Conservation (phyloP, 108 stramenopile species). For the Skeletonema potamos region DNA sequence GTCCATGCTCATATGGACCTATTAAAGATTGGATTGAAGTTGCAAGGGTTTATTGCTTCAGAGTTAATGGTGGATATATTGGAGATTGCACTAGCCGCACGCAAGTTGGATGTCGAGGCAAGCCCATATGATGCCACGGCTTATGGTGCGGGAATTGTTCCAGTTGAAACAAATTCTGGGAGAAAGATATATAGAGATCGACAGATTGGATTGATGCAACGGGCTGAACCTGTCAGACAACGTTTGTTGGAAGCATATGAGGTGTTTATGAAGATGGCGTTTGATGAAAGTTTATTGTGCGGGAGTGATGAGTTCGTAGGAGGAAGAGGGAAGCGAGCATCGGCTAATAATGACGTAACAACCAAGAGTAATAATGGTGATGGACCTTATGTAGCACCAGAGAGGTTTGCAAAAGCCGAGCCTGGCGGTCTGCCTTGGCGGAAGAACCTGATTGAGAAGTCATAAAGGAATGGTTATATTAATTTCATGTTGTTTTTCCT, state of each 20-base stretch:
- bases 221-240: conserved; percentile 53
- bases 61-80: conserved; percentile 59
- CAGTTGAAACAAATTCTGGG: conserved; percentile 86
- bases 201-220: conserved; percentile 63
- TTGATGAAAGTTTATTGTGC: conserved; percentile 26
- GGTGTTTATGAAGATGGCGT: conserved; percentile 51
- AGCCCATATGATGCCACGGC: conserved; percentile 86
- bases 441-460: conserved; percentile 37
- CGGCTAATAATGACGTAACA: background rate
- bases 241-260: conserved; percentile 57
- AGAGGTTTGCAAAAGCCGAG: conserved; percentile 43
- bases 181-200: conserved; percentile 63
- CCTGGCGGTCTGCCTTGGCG: conserved; percentile 57
- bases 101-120: conserved; percentile 87
- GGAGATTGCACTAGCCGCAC: conserved; percentile 70
- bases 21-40: conserved; percentile 81
- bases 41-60: conserved; percentile 72
- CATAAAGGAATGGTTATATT: too few species aligned
- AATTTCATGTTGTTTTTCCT: too few species aligned
- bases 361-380: background rate
- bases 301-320: background rate
- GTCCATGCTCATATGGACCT: conserved; percentile 96
- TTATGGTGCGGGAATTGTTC: conserved; percentile 62
- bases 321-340: background rate
- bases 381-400: conserved; percentile 23